Conservation (phyloP, 2,329 filamentous ascomycete species). For the Colletotrichum sp. region DNA sequence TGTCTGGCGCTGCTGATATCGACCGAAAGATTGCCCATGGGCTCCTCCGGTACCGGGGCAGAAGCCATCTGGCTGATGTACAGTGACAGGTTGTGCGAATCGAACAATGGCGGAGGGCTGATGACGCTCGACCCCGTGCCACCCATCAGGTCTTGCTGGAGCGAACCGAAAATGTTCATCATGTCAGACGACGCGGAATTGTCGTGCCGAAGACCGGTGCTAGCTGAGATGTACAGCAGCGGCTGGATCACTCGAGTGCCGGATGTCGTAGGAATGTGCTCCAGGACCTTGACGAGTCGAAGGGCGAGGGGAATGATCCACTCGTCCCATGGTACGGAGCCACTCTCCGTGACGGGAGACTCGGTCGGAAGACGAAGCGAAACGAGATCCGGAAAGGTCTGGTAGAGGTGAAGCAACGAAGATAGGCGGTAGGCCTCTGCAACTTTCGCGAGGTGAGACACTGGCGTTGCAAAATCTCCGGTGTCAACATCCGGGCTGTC, state of each 20-base stretch:
- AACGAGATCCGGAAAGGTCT: conserved; percentile 40
- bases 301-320: conserved; percentile 41
- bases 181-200: conserved; percentile 10
- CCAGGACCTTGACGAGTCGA: conserved; percentile 34
- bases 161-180: neutral
- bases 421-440: conserved; percentile 42
- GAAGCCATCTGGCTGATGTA: conserved; percentile 22
- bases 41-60: neutral
- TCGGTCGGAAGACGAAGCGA: conserved; percentile 31
- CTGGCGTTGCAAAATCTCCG: conserved; percentile 30
- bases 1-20: conserved; percentile 43
- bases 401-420: conserved; percentile 43
- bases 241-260: conserved; percentile 42
- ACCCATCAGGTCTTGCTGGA: conserved; percentile 17
- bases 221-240: conserved; percentile 40
- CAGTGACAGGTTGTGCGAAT: conserved; percentile 3
- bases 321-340: conserved; percentile 35
- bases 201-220: conserved; percentile 35
- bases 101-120: neutral
- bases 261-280: conserved; percentile 37
- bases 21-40: conserved; percentile 29
- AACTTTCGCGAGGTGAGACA: conserved; percentile 35
- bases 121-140: neutral
- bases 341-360: conserved; percentile 1
- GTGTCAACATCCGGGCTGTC: conserved; percentile 28